Conservation (phyloP, 371 early-diverging fungal genomes). For the Mucor piriformis region DNA sequence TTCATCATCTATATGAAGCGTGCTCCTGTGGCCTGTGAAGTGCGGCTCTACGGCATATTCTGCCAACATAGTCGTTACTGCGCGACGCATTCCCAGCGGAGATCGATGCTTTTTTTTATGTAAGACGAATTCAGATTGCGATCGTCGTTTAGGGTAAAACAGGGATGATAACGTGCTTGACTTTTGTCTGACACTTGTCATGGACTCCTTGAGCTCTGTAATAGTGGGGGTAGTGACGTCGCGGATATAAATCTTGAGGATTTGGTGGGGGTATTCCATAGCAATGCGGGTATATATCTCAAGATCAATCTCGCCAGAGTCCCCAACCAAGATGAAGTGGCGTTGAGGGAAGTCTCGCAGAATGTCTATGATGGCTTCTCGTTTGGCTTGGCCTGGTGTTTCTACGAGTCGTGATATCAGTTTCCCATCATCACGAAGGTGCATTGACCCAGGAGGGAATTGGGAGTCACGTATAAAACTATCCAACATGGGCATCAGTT, state of each 20-base stretch:
- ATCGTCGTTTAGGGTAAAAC: conserved; percentile 12
- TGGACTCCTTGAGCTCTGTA: not conserved
- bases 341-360: conserved; percentile 79
- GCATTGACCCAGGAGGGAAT: conserved; percentile 86
- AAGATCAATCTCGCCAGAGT: conserved; percentile 89
- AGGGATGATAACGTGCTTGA: not conserved
- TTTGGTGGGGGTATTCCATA: conserved; percentile 58
- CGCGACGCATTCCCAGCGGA: conserved; percentile 18
- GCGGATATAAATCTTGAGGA: conserved; percentile 85
- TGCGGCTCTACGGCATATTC: conserved; percentile 25
- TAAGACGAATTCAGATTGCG: conserved; percentile 1
- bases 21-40: conserved; percentile 20
- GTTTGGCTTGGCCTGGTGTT: conserved; percentile 57
- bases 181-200: not conserved
- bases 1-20: conserved; percentile 3
- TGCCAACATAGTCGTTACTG: conserved; percentile 14
- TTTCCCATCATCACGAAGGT: conserved; percentile 62
- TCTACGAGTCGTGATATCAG: conserved; percentile 38
- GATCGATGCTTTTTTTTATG: conserved; percentile 7
- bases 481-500: conserved; percentile 75
- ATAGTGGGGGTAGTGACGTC: conserved; percentile 62
- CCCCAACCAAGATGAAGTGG: conserved; percentile 87
- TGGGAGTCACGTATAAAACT: conserved; percentile 66
- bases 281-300: conserved; percentile 78
- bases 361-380: conserved; percentile 59